phyloP scores from a whole-genome alignment of 73 alveolate species.

The Loxodes magnus region DNA sequence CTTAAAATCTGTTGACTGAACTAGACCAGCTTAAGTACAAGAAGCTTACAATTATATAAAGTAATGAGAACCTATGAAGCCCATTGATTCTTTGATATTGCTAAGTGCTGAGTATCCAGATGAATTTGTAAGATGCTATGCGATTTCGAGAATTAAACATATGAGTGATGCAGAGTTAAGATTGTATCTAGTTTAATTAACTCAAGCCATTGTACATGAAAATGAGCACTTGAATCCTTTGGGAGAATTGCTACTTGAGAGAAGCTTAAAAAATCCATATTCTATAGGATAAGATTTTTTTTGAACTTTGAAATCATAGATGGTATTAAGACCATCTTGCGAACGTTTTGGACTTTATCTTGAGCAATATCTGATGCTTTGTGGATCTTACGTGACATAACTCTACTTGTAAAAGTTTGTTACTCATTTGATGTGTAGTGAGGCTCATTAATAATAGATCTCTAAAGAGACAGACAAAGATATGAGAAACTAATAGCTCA shows the following conservation, averaged over 20 bases:
- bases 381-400: slow-evolving; percentile 32
- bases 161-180: slow-evolving; percentile 7
- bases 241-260: slow-evolving; percentile 57
- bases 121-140: slow-evolving; percentile 61
- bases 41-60: slow-evolving; percentile 41
- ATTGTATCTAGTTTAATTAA: slow-evolving; percentile 36
- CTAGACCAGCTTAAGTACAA: slow-evolving; percentile 29
- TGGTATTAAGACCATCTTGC: slow-evolving; percentile 43
- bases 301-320: slow-evolving; percentile 70
- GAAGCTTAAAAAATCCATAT: slow-evolving; percentile 57
- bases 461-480: not conserved
- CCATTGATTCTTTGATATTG: slow-evolving; percentile 73
- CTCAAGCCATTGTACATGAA: slow-evolving; percentile 78
- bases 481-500: not conserved
- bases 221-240: slow-evolving; percentile 33
- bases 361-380: slow-evolving; percentile 67
- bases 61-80: slow-evolving; percentile 59
- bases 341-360: slow-evolving; percentile 61
- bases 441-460: not conserved
- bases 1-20: slow-evolving; percentile 32
- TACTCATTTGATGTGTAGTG: not conserved
- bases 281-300: slow-evolving; percentile 82
- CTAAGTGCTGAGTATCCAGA: slow-evolving; percentile 72
- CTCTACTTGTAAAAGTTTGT: slow-evolving; percentile 12
- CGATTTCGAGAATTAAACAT: slow-evolving; percentile 12